Evolutionary conservation across 495 filamentous ascomycete species (phyloP), one percentile per base, ranked within the genome.

Genomic region (Trichoderma erinaceum): DNA sequence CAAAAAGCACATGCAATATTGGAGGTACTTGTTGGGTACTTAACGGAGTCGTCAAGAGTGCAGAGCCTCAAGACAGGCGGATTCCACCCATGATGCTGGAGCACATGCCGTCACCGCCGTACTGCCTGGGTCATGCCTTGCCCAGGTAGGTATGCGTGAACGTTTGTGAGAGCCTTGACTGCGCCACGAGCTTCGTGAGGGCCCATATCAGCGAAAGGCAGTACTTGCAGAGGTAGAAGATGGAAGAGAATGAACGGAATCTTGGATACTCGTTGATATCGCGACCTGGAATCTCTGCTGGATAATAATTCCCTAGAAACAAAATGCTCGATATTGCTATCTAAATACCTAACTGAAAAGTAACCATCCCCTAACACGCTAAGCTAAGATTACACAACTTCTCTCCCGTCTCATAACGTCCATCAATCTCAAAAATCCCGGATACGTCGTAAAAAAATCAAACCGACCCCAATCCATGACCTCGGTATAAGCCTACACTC

Each of bases 401-500:
- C 21, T 25, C 48, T 18, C 48, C 21, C 48, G 7, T 18, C 18
- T 52, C 21, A 21, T 21, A 52, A 52, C 25, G 48, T 21, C 48
- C 21, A 21, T 11, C 21, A 18, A 52, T 52, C 48, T 10, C 48
- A 52, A 23, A 21, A 48, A 23, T 52, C 18, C 48, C 21, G 21
- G 18, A 52, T 48, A n/a, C n/a, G 44, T 48, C 44, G 44, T 48
- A 16, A 52, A 25, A 52, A 25, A 0, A 52, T 23, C 48, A 52
- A 52, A 52, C n/a, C 48, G 25, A 25, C 35, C n/a, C 21, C 48
- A 52, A 52, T 21, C 18, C n/a, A 61, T 61, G 56, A 13, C 56
- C 56, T 61, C 56, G 56, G 12, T 61, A 65, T 65, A 65, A 29
- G 16, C 29, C 61, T 64, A 46, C 41, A 65, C 64, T 41, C 64